Evolutionary conservation across 441 rosid genomes (phyloP), one percentile per base, ranked within the genome.

Genomic region (Manihot esculenta): DNA sequence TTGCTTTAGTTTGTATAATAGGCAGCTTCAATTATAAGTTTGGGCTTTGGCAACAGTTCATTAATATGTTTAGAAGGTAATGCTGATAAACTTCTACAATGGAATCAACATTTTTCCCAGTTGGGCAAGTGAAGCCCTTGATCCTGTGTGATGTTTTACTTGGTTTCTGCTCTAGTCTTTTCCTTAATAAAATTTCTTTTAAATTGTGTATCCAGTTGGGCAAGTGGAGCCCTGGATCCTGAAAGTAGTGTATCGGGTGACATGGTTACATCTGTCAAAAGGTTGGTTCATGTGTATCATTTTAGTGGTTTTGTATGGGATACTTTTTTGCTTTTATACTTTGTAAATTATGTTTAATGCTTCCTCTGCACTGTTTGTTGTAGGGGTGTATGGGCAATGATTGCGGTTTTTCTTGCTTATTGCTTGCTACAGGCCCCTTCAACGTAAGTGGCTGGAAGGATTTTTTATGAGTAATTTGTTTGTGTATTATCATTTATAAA

Each of bases 381-480:
- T 38, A 96, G 99, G 88, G 99, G 99, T 73, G 79, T 90, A 55
- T 93, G 97, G 94, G 99, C 98, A 65, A 93, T 93, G 97, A 86
- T 91, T 78, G 97, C 97, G 2, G 99, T 96, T 80, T 96, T 93
- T 79, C 97, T 96, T 79, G 95, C 96, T 72, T 96, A 93, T 79
- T 91, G 97, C 87, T 81, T 93, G 89, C 84, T 96, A 72, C 99
- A 96, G 83, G 99, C 97, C 62, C 99, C 99, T 73, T 90, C 99
- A 57, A 96, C 99, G 99, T 88, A 73, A 84, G 92, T 77, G 61
- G 2, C 42, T n/a, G n/a, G 21, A 51, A 42, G 11, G 38, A 27
- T 24, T 71, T 38, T 1, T 41, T 47, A 1, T 30, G 1, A 30
- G 33, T 30, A 30, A 30, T 30, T 30, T 30, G 33, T 64, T 57